Percentiles rank a stretch among this genome's conserved stretches.
Conservation (phyloP, 768 basidiomycete species). For the Epithele typhae region DNA sequence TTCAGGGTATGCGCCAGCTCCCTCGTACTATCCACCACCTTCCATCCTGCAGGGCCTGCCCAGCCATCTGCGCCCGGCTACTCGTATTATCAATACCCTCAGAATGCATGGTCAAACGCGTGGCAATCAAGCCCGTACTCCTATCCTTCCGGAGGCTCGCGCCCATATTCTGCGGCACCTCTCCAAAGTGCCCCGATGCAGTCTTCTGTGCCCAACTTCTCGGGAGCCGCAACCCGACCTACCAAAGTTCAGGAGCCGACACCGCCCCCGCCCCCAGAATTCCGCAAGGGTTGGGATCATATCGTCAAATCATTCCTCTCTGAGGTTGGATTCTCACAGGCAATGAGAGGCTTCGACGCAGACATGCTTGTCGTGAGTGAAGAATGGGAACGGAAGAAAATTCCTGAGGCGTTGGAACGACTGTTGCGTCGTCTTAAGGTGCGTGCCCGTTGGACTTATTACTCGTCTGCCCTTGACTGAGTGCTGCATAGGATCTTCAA, state of each 20-base stretch:
- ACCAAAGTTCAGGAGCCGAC: conserved; percentile 18
- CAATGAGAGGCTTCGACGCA: conserved; percentile 58
- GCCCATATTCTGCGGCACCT: conserved; percentile 7
- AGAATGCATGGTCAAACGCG: conserved; percentile 18
- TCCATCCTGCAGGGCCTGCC: too few relatives aligned
- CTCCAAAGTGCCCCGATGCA: background rate
- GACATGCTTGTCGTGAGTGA: conserved; percentile 70
- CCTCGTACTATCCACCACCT: too few relatives aligned
- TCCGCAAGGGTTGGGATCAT: conserved; percentile 59
- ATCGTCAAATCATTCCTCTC: conserved; percentile 50
- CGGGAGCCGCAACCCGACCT: too few relatives aligned
- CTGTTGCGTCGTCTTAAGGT: conserved; percentile 40
- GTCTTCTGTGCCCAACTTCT: background rate
- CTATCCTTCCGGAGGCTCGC: conserved; percentile 5
- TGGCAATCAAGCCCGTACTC: conserved; percentile 15
- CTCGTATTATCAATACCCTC: too few relatives aligned
- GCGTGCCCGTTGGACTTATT: too few relatives aligned
- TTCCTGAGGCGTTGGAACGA: conserved; percentile 51
- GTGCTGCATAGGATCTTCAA: too few relatives aligned
- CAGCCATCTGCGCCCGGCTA: too few relatives aligned
- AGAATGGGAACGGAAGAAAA: conserved; percentile 56
- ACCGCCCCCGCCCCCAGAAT: conserved; percentile 36
- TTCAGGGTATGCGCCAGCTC: too few relatives aligned
- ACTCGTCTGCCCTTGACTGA: too few relatives aligned
- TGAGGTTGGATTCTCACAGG: conserved; percentile 52